A percentile compares a stretch with the other conserved stretches of the same genome.
These are phyloP conservation scores for Penicillium waksmanii DNA, from an alignment of 495 filamentous ascomycete species.

Conservation along the genomic window DNA sequence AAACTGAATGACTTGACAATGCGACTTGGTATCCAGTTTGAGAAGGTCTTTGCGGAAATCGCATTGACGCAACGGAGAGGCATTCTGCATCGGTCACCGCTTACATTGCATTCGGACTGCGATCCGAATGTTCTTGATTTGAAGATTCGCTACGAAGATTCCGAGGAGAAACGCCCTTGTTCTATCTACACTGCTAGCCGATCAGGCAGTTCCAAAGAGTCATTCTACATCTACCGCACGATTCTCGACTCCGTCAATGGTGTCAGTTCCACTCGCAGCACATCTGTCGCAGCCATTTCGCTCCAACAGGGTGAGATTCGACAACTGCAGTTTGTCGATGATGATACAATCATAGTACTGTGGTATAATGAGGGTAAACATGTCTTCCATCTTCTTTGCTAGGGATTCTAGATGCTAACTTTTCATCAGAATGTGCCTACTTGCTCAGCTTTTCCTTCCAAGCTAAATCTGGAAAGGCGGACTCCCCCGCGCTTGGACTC, in stretches of 20 bases:
- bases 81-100: slow-evolving; percentile 55
- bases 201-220: slow-evolving; percentile 30
- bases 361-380: slow-evolving; percentile 47
- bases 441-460: slow-evolving; percentile 48
- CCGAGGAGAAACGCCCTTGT: slow-evolving; percentile 30
- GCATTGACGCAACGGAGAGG: slow-evolving; percentile 60
- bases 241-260: slow-evolving; percentile 55
- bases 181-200: slow-evolving; percentile 44
- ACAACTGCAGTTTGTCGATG: slow-evolving; percentile 60
- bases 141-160: slow-evolving; percentile 41
- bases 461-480: slow-evolving; percentile 13
- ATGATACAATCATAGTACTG: slow-evolving; percentile 56
- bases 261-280: slow-evolving; percentile 54
- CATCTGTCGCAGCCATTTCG: slow-evolving; percentile 44
- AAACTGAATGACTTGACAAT: slow-evolving; percentile 56
- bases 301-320: slow-evolving; percentile 48
- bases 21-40: slow-evolving; percentile 56
- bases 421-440: slow-evolving; percentile 30
- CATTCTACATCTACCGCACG: slow-evolving; percentile 40
- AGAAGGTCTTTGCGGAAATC: slow-evolving; percentile 59
- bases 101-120: slow-evolving; percentile 49
- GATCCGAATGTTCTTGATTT: slow-evolving; percentile 41
- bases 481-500: slow-evolving; percentile 18
- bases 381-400: slow-evolving; percentile 11
- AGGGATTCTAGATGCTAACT: slow-evolving; percentile 15